Conservation (phyloP, 2,329 filamentous ascomycete species). For the Trichoderma guizhouense region DNA sequence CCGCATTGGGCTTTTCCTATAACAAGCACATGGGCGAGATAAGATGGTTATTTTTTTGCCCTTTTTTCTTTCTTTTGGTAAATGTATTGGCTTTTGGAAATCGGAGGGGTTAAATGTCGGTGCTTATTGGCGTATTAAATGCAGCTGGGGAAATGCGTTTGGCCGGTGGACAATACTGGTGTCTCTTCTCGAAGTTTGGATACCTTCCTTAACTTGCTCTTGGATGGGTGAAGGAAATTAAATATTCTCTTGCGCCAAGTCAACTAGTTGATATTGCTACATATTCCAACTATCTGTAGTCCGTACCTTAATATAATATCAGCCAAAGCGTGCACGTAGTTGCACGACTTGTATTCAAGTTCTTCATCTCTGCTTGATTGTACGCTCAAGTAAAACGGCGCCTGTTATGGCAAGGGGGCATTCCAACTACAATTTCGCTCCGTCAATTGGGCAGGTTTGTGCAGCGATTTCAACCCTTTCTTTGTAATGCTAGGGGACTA, state of each 20-base stretch:
- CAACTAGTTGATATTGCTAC: background rate
- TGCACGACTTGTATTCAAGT: background rate
- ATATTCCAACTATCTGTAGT: background rate
- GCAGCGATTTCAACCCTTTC: background rate
- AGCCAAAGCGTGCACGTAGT: background rate
- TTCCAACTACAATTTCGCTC: background rate
- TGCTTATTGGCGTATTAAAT: background rate
- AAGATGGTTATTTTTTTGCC: background rate
- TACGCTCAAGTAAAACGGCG: background rate
- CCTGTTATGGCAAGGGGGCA: background rate
- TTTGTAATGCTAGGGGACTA: background rate
- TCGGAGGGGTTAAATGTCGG: background rate
- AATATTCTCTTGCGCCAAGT: background rate
- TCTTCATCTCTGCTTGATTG: background rate
- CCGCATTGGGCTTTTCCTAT: slow-evolving; percentile 42
- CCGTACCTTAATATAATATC: background rate
- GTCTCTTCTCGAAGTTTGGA: background rate
- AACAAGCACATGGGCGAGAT: slow-evolving; percentile 10
- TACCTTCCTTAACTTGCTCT: background rate
- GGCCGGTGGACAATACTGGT: background rate
- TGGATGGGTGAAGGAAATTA: background rate
- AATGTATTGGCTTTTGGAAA: background rate
- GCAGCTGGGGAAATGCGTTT: background rate
- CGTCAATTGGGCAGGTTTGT: background rate
- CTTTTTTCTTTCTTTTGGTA: background rate